Evolutionary conservation across 805 yeast species (phyloP), one percentile per base, ranked within the genome.

Genomic region (Teunomyces pallodes): DNA sequence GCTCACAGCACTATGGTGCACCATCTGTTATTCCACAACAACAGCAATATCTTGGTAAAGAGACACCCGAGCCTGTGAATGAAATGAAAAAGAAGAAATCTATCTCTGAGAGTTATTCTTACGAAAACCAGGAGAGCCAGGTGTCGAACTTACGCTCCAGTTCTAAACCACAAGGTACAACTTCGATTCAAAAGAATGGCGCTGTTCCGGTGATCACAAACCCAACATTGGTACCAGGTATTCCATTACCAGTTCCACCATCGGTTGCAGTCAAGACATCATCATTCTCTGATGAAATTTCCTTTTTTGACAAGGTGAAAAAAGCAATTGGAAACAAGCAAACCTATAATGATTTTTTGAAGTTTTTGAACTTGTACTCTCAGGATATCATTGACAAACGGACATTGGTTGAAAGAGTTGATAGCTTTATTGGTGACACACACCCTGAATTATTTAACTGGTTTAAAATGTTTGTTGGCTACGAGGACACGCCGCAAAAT

Each of bases 401-500:
- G 47, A 84, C 92, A 12, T 76, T 94, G 49, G 89, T 92, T 31
- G 90, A 84, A 60, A 80, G 94, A 54, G 92, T 85, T 6, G 92
- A 89, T 50, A 84, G 87, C 2, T 94, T 90, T 60, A 75, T 94
- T 60, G 97, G 97, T 26, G 77, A 70, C 48, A 79, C 81, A 7
- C 85, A 84, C 57, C 78, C 80, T 26, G 97, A 90, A 52, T 74
- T 94, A 51, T 79, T 88, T 60, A 83, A 81, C 47, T 91, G 98
- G 98, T 94, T 94, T 76, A 90, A 90, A 66, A 75, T 79, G 55
- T 92, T 91, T 71, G 95, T 94, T 50, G 96, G 96, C 8, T 92
- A 79, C 64, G 90, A 87, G 54, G 95, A 87, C 39, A 82, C 80
- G 53, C 96, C 98, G 6, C 79, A 84, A 54, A 84, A 82, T 57